Conservation (phyloP, 1,139 yeast genomes). For the Candida anutae region DNA sequence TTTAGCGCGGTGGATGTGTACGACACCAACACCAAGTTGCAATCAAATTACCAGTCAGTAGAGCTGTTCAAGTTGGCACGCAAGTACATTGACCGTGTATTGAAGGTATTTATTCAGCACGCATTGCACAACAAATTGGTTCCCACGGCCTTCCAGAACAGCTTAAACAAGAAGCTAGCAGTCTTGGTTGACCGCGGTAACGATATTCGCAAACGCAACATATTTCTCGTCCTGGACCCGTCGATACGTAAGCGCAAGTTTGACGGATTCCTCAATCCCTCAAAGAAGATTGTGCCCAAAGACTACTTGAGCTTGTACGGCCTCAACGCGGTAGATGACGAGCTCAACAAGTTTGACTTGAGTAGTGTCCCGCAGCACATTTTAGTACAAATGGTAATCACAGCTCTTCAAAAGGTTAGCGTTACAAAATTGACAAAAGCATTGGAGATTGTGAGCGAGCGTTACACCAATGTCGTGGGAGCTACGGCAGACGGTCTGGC, state of each 20-base stretch:
- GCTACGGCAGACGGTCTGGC: not conserved
- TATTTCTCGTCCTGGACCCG: constrained; percentile 23
- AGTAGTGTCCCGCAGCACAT: constrained; percentile 58
- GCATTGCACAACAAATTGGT: constrained; percentile 27
- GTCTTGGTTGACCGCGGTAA: constrained; percentile 31
- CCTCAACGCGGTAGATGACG: constrained; percentile 54
- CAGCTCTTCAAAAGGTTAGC: constrained; percentile 51
- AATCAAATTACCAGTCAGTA: constrained; percentile 38
- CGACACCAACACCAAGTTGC: constrained; percentile 31
- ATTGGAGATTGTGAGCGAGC: constrained; percentile 55
- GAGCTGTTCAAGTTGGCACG: constrained; percentile 36
- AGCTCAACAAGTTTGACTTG: constrained; percentile 60
- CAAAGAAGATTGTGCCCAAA: constrained; percentile 21
- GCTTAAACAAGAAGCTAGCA: constrained; percentile 22
- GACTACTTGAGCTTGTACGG: constrained; percentile 45
- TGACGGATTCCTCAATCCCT: constrained; percentile 20
- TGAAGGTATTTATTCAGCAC: constrained; percentile 30
- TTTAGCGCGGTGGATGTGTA: constrained; percentile 26
- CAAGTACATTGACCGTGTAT: constrained; percentile 35
- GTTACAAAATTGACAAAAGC: constrained; percentile 55
- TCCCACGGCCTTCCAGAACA: constrained; percentile 21
- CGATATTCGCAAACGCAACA: constrained; percentile 35
- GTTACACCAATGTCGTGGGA: constrained; percentile 36
- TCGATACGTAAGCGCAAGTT: constrained; percentile 31
- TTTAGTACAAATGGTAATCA: constrained; percentile 56